A percentile compares a stretch with the other conserved stretches of the same genome.
These are phyloP conservation scores for Quaeritorhiza haematococci DNA, from an alignment of 371 early-diverging fungal genomes.

Conservation along the genomic window DNA sequence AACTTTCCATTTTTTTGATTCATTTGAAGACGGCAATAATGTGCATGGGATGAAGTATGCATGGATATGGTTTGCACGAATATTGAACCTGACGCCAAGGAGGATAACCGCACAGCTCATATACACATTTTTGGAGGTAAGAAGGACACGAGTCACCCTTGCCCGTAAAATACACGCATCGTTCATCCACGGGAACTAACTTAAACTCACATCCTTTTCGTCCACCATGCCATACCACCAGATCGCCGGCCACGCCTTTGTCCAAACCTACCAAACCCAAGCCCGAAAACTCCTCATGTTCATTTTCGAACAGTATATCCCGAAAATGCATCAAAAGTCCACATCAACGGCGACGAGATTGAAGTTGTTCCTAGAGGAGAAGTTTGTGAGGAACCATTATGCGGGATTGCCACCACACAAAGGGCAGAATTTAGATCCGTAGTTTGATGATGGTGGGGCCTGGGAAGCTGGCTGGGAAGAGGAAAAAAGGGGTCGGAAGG, in stretches of 20 bases:
- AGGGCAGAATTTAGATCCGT: no score
- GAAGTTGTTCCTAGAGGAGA: no score
- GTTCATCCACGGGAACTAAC: background rate
- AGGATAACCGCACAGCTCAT: slow-evolving; percentile 66
- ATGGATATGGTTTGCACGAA: slow-evolving; percentile 79
- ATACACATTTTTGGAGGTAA: slow-evolving; percentile 59
- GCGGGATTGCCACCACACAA: no score
- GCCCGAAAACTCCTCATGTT: slow-evolving; percentile 25
- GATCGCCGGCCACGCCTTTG: slow-evolving; percentile 28
- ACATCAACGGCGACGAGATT: no score
- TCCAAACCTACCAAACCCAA: slow-evolving; percentile 21
- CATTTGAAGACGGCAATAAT: slow-evolving; percentile 40
- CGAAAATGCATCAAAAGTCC: no score
- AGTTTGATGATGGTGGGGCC: no score
- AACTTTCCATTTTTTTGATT: background rate
- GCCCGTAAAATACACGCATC: slow-evolving; percentile 20
- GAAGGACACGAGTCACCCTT: slow-evolving; percentile 29
- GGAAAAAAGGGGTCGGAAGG: no score
- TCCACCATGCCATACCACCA: background rate
- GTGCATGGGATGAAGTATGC: slow-evolving; percentile 56
- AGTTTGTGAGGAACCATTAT: no score
- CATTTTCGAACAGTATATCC: slow-evolving; percentile 27
- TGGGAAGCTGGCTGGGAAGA: no score
- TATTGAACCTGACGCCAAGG: slow-evolving; percentile 69
- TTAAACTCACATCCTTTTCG: background rate